Evolutionary conservation across 352 stramenopile genomes (phyloP), one percentile per base, ranked within the genome.

Genomic region (Thraustochytrium sp.): DNA sequence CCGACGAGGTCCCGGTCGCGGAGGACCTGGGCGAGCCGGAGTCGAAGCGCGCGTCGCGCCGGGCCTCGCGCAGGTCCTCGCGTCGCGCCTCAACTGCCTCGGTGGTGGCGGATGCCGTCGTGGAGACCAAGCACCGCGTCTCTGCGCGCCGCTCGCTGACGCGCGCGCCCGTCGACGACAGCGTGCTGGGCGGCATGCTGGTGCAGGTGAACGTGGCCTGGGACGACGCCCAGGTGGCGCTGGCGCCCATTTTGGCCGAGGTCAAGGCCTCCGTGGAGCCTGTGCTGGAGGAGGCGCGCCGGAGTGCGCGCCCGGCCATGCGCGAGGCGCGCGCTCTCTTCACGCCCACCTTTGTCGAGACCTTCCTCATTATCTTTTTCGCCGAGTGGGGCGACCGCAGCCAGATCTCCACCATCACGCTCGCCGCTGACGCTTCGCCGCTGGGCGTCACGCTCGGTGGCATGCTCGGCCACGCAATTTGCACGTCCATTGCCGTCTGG

Each of bases 321-420:
- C 54, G 34, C 18, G 56, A 82, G 36, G 36, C 38, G 13, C 9
- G 40, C 9, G 31, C 38, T 1, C 11, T 85, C n/a, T 31, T 84
- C 78, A 82, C 88, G 26, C 63, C 87, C 64, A 80, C 97, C 38
- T 96, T 97, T 84, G 55, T 78, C 2, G 74, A 82, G 87, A 92
- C 94, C 44, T 98, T 99, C 84, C 93, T 96, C 56, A 92, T 99
- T 86, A 99, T 96, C 44, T 99, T 99, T 86, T 87, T 99, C 64
- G 96, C 97, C 0, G 96, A 99, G 87, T 99, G 96, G 96, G 96
- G 97, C 16, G 97, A 99, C 89, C 94, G 96, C 40, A 98, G 94
- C 40, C 96, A 98, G 88, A 99, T 99, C 87, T 96, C 97, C 51
- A 99, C 97, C 1, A 98, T 99, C 86, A 97, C 97, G 72, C 88